phyloP scores from a whole-genome alignment of 345 rosid genomes.

The Hibiscus syriacus region DNA sequence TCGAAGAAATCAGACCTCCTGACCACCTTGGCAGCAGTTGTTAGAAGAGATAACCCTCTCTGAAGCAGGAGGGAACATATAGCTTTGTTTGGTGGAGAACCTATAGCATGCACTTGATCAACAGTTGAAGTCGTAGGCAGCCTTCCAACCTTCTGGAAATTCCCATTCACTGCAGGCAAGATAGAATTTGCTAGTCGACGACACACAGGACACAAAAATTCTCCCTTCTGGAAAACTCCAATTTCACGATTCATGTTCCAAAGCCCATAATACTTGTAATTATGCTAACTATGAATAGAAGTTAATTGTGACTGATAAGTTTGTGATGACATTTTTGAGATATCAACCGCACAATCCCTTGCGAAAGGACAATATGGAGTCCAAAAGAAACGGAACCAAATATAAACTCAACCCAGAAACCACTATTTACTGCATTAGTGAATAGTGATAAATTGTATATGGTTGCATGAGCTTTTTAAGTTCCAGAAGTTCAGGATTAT shows the following conservation, averaged over 20 bases:
- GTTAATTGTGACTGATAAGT: neutral
- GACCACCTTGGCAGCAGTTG: slow-evolving; percentile 50
- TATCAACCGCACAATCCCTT: neutral
- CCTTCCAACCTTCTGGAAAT: slow-evolving; percentile 38
- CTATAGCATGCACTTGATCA: slow-evolving; percentile 11
- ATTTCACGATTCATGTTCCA: neutral
- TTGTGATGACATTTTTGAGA: neutral
- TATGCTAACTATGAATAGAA: too few relatives aligned
- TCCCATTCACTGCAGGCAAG: slow-evolving; percentile 57
- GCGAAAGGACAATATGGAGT: neutral
- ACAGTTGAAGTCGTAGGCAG: slow-evolving; percentile 33
- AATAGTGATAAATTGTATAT: neutral
- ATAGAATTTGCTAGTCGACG: slow-evolving; percentile 82
- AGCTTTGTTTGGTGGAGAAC: slow-evolving; percentile 23
- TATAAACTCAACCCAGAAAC: neutral
- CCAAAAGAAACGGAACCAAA: neutral
- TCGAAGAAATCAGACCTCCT: slow-evolving; percentile 38
- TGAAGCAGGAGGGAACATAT: slow-evolving; percentile 36
- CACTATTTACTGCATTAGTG: neutral
- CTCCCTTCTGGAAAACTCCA: slow-evolving; percentile 46
- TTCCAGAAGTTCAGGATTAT: neutral
- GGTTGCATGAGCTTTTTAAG: neutral
- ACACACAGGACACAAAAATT: slow-evolving; percentile 93
- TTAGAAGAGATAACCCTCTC: slow-evolving; percentile 58
- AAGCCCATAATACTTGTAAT: neutral